phyloP scores from a whole-genome alignment of 129 eudicot genomes.

The Helichrysum umbraculigerum region DNA sequence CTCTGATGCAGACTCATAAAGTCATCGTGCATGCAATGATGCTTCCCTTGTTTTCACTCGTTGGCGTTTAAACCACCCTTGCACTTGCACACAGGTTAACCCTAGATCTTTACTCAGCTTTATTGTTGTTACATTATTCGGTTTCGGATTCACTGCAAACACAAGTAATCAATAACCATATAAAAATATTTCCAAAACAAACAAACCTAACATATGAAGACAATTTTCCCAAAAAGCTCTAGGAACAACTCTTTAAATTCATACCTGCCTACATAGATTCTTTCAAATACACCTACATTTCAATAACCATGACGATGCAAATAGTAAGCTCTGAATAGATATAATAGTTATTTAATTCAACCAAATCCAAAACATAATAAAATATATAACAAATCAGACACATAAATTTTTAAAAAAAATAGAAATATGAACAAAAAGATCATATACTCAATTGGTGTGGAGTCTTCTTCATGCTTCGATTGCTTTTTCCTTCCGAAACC shows the following conservation, averaged over 20 bases:
- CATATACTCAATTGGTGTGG: background rate
- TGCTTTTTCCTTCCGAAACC: conserved; percentile 21
- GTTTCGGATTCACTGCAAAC: conserved; percentile 69
- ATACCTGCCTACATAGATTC: background rate
- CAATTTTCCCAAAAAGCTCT: background rate
- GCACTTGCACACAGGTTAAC: conserved; percentile 75
- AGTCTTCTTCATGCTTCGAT: background rate
- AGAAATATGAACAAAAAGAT: background rate
- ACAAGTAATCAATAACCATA: background rate
- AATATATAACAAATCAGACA: no score
- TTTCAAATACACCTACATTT: no score
- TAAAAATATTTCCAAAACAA: background rate
- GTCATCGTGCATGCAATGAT: no score
- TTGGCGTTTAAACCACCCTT: conserved; percentile 96
- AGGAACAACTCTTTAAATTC: no score
- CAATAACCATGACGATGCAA: background rate
- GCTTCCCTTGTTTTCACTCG: conserved; percentile 82
- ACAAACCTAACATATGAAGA: background rate
- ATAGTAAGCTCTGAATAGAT: no score
- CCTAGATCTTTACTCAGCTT: conserved; percentile 61
- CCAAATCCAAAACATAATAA: no score
- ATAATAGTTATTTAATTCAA: background rate
- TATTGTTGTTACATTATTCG: conserved; percentile 66
- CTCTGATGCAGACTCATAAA: background rate
- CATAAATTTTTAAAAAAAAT: no score